Evolutionary conservation across 2,329 filamentous ascomycete genomes (phyloP), one percentile per base, ranked within the genome.

Genomic region (Fusarium duplospermum): DNA sequence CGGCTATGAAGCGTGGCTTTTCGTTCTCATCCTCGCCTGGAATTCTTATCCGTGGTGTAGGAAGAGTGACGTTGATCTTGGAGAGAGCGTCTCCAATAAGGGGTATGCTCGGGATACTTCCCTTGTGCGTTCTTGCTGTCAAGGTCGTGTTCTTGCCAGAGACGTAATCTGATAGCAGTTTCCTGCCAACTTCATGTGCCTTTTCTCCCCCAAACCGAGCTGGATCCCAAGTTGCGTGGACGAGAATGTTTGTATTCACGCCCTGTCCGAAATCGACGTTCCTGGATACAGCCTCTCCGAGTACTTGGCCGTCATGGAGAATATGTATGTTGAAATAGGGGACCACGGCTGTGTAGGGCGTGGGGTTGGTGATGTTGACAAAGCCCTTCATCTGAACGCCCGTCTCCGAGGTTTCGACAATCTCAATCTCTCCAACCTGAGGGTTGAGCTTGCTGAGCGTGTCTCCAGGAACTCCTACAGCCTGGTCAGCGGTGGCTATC

Each of bases 291-390:
- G 93, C 92, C 80, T 96, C 93, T 35, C 93, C 96, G 36, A 99
- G 85, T 9, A 93, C 81, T 0, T 92, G 92, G 13, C 88, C 90
- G 77, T 97, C 95, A 77, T 90, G 91, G 33, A 93, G 81, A 47
- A 98, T 84, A 71, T 95, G 90, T 50, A 97, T 88, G 80, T 93
- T 95, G 72, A 94, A 83, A 71, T 91, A 96, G 2, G 96, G 96
- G n/a, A 98, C 87, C 3, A 86, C 87, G 5, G 94, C 95, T 6
- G 93, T 92, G 81, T 98, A 98, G 5, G 92, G 89, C 0, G 95
- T 97, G 2, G 96, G 95, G 79, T 99, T 99, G 5, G 94, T 97
- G 69, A 98, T 88, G 80, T 96, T 97, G 78, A 97, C 87, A 42
- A 86, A 84, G 16, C 93, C 93, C 78, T 91, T 87, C 38, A 98